Conservation (phyloP, 176 grass and related monocot species). For the Musa acuminata region DNA sequence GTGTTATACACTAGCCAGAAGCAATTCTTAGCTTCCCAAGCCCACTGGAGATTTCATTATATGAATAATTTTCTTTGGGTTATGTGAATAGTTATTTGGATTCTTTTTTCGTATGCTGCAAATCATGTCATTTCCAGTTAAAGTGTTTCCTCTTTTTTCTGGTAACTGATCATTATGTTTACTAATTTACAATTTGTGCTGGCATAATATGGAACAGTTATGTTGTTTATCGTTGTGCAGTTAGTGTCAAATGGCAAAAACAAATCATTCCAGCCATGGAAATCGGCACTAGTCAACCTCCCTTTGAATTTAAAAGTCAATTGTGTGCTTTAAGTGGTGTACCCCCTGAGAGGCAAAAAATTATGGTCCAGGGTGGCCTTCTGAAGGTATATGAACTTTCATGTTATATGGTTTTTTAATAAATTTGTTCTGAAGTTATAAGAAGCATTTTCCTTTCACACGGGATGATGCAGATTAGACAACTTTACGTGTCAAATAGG, state of each 20-base stretch:
- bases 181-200: neutral
- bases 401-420: neutral
- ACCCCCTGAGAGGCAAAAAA: slow-evolving; percentile 92
- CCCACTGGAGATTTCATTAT: too few relatives aligned
- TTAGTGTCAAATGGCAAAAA: slow-evolving; percentile 95
- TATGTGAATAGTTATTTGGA: neutral
- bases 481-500: slow-evolving; percentile 86
- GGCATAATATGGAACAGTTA: neutral
- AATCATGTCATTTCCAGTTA: neutral
- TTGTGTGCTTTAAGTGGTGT: slow-evolving; percentile 88
- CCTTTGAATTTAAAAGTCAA: slow-evolving; percentile 76
- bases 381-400: slow-evolving; percentile 54
- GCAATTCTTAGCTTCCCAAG: too few relatives aligned
- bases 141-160: neutral
- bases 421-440: slow-evolving; percentile 2
- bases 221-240: slow-evolving; percentile 17
- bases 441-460: slow-evolving; percentile 28
- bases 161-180: neutral
- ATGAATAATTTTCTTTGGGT: too few relatives aligned
- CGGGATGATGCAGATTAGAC: slow-evolving; percentile 95
- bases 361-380: slow-evolving; percentile 93
- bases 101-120: neutral
- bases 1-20: too few relatives aligned
- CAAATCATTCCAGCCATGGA: slow-evolving; percentile 65
- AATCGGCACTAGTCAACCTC: slow-evolving; percentile 77